These are phyloP conservation scores for Lecanoromycetidae sp. DNA, from an alignment of 2,329 filamentous ascomycete species.

Conservation along the genomic window DNA sequence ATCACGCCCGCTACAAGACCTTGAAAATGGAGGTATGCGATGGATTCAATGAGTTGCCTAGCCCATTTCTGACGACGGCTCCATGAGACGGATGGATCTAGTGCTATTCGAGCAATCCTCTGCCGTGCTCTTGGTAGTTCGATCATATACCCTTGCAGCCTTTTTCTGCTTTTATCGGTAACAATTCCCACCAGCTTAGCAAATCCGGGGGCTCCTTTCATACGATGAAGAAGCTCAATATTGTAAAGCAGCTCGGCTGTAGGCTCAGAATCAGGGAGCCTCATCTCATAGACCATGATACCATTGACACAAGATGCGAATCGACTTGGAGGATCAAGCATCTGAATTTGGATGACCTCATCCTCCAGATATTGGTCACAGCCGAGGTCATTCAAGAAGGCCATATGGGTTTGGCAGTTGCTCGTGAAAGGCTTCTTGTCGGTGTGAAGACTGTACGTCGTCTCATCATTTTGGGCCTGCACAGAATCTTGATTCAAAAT, in stretches of 20 bases:
- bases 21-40: not conserved
- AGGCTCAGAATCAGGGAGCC: not conserved
- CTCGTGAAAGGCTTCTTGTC: not conserved
- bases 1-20: not conserved
- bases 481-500: not conserved
- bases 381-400: slow-evolving; percentile 3
- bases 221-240: slow-evolving; percentile 5
- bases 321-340: not conserved
- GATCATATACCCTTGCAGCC: not conserved
- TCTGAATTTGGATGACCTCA: not conserved
- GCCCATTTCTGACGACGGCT: slow-evolving; percentile 2
- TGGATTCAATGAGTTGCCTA: not conserved
- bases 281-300: not conserved
- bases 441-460: not conserved
- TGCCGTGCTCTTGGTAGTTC: not conserved
- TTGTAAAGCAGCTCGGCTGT: not conserved
- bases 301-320: not conserved
- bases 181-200: slow-evolving; percentile 4
- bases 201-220: slow-evolving; percentile 3
- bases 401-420: not conserved
- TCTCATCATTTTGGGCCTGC: not conserved
- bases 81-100: slow-evolving; percentile 3
- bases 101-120: not conserved
- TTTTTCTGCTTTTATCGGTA: not conserved
- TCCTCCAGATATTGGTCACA: slow-evolving; percentile 1